Base-by-base conservation (phyloP, 257 asterid species). In the Salvia splendens region DNA sequence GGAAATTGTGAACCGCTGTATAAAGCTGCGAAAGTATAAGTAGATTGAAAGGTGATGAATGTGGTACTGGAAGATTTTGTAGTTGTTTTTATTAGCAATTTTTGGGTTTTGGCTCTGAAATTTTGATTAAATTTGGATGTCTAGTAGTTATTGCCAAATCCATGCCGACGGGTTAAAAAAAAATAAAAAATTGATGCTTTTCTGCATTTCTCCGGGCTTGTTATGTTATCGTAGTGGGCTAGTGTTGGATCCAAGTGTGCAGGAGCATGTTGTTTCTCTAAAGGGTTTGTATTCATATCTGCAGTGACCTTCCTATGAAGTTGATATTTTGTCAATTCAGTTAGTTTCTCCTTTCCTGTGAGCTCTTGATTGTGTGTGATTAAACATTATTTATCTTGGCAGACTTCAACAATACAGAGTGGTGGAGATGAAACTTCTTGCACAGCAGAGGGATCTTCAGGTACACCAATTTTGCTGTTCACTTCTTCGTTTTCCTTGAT, bases 401-500 rank as follows among this genome's bases (percentile, higher is more conserved):
- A 84, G 87, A 71, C 81, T 84, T 79, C 89, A 84, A 78, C 89
- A 81, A 66, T 84, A 84, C 72, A 81, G 85, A 66, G 85, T 81
- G 62, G 85, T 81, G 66, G 89, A 82, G 77, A 84, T 84, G 85
- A 84, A 84, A 62, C 87, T 84, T 75, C 87, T 84, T 48, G 87
- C 89, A 10, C 87, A 84, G 78, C 83, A 84, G 64, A 79, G 87
- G 74, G 87, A 84, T 69, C 87, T 84, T 73, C 89, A 87, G 96
- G 97, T 93, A 78, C 68, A 61, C 61, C 50, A 46, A 20, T 32
- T 73, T 55, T 43, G 1, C 45, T 64, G 52, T 41, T 0, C 4
- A 52, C 35, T 17, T 67, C 12, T 57, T 54, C 33, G 30, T 61
- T 62, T 69, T n/a, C 46, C 52, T 28, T 68, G 60, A 52, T 51